These are phyloP conservation scores for Lactifluus rugatus DNA, from an alignment of 768 basidiomycete species.

Conservation along the genomic window DNA sequence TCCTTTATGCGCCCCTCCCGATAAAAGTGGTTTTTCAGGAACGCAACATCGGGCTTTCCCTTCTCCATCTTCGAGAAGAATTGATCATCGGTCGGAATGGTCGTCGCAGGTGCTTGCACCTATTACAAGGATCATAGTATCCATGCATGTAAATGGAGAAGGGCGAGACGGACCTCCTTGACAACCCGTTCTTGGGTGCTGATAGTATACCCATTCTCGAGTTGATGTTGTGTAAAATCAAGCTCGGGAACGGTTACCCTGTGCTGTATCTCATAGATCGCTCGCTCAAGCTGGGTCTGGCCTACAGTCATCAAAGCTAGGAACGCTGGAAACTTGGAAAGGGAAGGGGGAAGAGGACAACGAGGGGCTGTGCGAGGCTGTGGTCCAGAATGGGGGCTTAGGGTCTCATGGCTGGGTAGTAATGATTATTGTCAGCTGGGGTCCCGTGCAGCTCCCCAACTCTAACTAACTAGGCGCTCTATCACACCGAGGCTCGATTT, in stretches of 20 bases:
- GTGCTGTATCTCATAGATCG: conserved; percentile 53
- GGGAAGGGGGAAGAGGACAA: neutral
- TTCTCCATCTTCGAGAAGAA: conserved; percentile 84
- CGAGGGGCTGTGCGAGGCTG: neutral
- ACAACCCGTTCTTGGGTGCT: conserved; percentile 93
- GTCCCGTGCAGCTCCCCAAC: conserved; percentile 4
- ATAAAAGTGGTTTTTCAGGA: conserved; percentile 98
- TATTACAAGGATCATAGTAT: conserved; percentile 26
- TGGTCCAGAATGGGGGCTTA: neutral
- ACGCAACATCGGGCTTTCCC: conserved; percentile 88
- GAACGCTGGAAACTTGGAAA: neutral
- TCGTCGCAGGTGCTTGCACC: conserved; percentile 98
- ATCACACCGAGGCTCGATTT: too few relatives aligned
- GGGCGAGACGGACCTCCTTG: conserved; percentile 69
- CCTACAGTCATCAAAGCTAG: neutral
- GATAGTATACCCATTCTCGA: conserved; percentile 87
- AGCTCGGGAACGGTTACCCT: conserved; percentile 48
- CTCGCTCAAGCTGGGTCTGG: conserved; percentile 49
- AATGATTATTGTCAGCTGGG: neutral
- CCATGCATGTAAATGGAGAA: neutral
- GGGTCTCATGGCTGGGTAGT: neutral
- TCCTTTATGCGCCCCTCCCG: conserved; percentile 90
- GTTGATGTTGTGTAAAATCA: conserved; percentile 86
- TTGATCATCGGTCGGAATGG: conserved; percentile 81
- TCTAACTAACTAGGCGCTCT: neutral